Base-by-base conservation (phyloP, 108 stramenopile genomes). In the Mediolabrus comicus region DNA sequence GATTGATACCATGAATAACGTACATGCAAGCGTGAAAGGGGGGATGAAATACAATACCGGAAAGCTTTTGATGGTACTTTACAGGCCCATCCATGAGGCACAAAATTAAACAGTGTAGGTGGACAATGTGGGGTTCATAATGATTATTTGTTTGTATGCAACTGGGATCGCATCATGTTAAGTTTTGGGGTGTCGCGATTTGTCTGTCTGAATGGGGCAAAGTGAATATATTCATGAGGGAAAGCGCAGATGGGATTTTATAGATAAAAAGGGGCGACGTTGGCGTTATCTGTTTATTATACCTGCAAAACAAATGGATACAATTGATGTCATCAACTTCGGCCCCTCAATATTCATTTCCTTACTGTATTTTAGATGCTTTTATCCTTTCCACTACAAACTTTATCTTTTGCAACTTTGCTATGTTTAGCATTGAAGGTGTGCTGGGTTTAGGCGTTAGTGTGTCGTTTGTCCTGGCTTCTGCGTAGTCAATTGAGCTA, bases 11-110 rank as follows among this genome's bases (percentile, higher is more conserved):
- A 79, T 79, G 76, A 77, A 77, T 52, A 51, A 41, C 28, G 76
- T 77, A 1, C 76, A 77, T 28, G 76, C 76, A 8, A 77, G 76
- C 54, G 76, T 77, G 35, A 77, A 77, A 38, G 76, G 76, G 71
- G 92, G 92, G 14, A 93, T 90, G 88, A 90, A 90, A 65, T 93
- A 93, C 84, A 93, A 93, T 69, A 93, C 92, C 55, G 92, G 92
- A 63, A 90, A 86, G 28, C 81, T 93, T 22, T 68, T 93, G 41
- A 93, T 93, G 92, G 92, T 93, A 4, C 83, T 93, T n/a, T 86
- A 75, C 53, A 62, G 88, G 71, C 89, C 92, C 19, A 85, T 89
- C 57, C 67, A 58, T 65, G 55, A 57, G 33, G 77, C 68, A 26
- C 60, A 72, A 46, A 59, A 67, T 59, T 79, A 59, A 62, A 66